These are phyloP conservation scores for Neofusicoccum sp. DNA, from an alignment of 2,329 filamentous ascomycete species.

Conservation along the genomic window DNA sequence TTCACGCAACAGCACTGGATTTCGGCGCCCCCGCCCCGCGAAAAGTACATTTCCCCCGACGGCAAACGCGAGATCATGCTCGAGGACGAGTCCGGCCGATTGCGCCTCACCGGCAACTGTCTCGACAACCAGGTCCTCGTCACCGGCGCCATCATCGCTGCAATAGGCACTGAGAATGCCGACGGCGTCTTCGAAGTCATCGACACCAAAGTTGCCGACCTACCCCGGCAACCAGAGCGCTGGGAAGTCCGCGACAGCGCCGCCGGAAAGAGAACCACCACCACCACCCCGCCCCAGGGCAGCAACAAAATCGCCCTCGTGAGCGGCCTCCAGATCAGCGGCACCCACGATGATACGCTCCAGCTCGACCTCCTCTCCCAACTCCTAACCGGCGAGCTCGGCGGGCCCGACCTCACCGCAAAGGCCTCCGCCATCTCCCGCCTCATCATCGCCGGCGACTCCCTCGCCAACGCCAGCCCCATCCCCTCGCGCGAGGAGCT, in stretches of 20 bases:
- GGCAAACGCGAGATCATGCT: conserved; percentile 68
- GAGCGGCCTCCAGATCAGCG: conserved; percentile 82
- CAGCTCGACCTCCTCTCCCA: conserved; percentile 77
- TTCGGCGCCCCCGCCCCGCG: conserved; percentile 70
- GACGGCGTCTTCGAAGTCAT: conserved; percentile 92
- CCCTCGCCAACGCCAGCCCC: conserved; percentile 57
- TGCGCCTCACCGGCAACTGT: conserved; percentile 71
- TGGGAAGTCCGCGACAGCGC: conserved; percentile 65
- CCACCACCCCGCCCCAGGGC: conserved; percentile 40
- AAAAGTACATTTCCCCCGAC: conserved; percentile 70
- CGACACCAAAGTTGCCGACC: conserved; percentile 82
- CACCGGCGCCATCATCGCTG: conserved; percentile 91
- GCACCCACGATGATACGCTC: conserved; percentile 70
- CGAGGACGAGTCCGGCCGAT: conserved; percentile 90
- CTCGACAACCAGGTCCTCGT: conserved; percentile 72
- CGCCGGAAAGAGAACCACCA: conserved; percentile 35
- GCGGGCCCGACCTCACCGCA: conserved; percentile 59
- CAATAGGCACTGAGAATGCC: conserved; percentile 87
- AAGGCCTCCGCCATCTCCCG: conserved; percentile 67
- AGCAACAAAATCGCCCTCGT: conserved; percentile 78
- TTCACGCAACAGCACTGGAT: conserved; percentile 70
- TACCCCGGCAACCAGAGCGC: conserved; percentile 76
- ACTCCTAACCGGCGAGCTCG: conserved; percentile 80
- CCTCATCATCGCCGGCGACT: conserved; percentile 89
- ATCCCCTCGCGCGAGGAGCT: conserved; percentile 49